Conservation (phyloP, 257 asterid species). For the Fraxinus quadrangulata region DNA sequence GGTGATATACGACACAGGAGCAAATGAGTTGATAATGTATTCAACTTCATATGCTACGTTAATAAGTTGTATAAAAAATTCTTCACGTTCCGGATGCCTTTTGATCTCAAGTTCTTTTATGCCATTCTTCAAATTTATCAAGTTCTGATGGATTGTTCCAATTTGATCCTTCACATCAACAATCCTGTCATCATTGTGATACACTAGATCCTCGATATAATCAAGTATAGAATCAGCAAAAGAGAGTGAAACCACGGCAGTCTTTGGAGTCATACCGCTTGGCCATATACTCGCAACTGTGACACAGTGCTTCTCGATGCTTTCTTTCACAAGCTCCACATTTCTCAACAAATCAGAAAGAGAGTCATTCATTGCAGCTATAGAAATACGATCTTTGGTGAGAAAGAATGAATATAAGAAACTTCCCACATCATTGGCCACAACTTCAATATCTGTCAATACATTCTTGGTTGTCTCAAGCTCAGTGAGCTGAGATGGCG, state of each 20-base stretch:
- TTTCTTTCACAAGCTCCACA: not conserved
- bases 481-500: not conserved
- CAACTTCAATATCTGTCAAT: not conserved
- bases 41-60: conserved; percentile 29
- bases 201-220: conserved; percentile 16
- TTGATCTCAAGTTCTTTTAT: not conserved
- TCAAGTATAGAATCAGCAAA: conserved; percentile 25
- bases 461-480: not conserved
- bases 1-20: conserved; percentile 14
- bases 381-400: no score
- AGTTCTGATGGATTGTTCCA: not conserved
- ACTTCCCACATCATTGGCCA: not conserved
- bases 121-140: not conserved
- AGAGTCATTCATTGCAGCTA: not conserved
- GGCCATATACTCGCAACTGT: not conserved
- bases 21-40: conserved; percentile 21
- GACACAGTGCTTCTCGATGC: not conserved
- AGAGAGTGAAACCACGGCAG: not conserved
- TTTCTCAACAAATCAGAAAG: no score
- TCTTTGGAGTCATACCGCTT: not conserved
- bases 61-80: not conserved
- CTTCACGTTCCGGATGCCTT: not conserved
- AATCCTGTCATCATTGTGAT: not conserved
- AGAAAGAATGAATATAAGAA: not conserved
- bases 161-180: conserved; percentile 17